Base-by-base conservation (phyloP, 2,329 filamentous ascomycete genomes). In the Microcyclospora pomicola region DNA sequence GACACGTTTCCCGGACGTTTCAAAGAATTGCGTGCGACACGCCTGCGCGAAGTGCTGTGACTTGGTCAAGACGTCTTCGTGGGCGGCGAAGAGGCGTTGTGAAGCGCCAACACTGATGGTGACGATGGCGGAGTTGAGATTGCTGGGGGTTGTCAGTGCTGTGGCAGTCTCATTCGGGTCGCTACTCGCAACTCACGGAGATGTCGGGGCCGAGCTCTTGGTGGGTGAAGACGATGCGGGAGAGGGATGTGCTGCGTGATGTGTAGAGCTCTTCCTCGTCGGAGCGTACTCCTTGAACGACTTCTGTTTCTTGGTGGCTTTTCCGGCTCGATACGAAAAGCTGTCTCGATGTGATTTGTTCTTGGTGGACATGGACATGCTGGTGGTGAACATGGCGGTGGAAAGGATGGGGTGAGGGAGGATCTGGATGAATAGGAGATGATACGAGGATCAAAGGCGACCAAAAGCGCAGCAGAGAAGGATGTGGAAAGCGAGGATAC, bases 81-180 rank as follows among this genome's bases (percentile, higher is more conserved):
- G 87, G 6, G 85, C 85, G 29, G 87, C 87, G 55, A 95, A 95
- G 49, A 94, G 79, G 15, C 87, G 77, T 59, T 86, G 50, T 6
- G 52, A 44, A 11, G 50, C 46, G 45, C 87, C 86, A 57, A 95
- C 77, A 52, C 81, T 77, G 53, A 95, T 69, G 38, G 86, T 93
- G 62, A 94, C 72, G 61, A 94, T 92, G 58, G 86, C 80, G 50
- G 72, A 73, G 50, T 71, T 71, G 54, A 75, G 65, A 31, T 42
- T 42, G 38, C 45, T 47, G 28, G 15, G 11, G 42, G 36, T 35
- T 52, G 47, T 32, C 43, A 50, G 31, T 31, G 13, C 33, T 15
- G 13, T 9, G 35, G 46, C 6, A 47, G 42, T 36, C 5, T 7
- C 7, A 24, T 31, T n/a, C 12, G 5, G 9, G 5, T 31, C 12